Evolutionary conservation across 257 asterid genomes (phyloP).

Genomic region (Apocynum venetum): DNA sequence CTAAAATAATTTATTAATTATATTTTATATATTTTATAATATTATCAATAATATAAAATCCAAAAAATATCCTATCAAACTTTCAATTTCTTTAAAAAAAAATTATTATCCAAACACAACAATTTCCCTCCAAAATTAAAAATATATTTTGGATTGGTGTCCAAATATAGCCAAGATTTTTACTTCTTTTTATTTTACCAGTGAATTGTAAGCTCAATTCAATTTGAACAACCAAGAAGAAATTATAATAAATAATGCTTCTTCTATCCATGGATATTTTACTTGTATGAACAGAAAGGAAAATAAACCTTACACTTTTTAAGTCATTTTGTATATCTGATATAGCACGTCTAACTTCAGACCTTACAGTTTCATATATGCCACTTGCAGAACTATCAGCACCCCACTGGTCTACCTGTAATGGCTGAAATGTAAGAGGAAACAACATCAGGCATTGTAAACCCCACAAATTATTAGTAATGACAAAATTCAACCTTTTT

Average conservation of each 20-base stretch:
- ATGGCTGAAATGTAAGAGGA: slow-evolving; percentile 20
- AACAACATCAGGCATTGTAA: neutral
- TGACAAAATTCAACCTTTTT: neutral
- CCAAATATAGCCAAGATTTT: too few species aligned
- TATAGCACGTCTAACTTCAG: slow-evolving; percentile 44
- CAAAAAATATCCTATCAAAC: too few species aligned
- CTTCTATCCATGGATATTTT: neutral
- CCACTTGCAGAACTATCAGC: slow-evolving; percentile 29
- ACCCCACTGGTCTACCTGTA: slow-evolving; percentile 22
- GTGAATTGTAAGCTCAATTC: neutral
- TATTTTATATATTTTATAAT: too few species aligned
- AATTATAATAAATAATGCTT: neutral
- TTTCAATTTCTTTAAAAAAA: too few species aligned
- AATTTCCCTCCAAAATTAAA: too few species aligned
- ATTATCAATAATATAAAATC: too few species aligned
- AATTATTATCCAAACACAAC: too few species aligned
- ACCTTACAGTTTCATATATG: slow-evolving; percentile 39
- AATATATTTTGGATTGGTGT: too few species aligned
- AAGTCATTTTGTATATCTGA: slow-evolving; percentile 39
- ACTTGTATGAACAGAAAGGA: neutral
- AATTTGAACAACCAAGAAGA: neutral
- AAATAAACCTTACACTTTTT: slow-evolving; percentile 23
- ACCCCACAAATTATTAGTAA: neutral
- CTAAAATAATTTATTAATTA: too few species aligned
- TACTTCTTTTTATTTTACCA: too few species aligned